These are phyloP conservation scores for Pycnococcus provasolii DNA, from an alignment of 139 green algal species.

Conservation along the genomic window DNA sequence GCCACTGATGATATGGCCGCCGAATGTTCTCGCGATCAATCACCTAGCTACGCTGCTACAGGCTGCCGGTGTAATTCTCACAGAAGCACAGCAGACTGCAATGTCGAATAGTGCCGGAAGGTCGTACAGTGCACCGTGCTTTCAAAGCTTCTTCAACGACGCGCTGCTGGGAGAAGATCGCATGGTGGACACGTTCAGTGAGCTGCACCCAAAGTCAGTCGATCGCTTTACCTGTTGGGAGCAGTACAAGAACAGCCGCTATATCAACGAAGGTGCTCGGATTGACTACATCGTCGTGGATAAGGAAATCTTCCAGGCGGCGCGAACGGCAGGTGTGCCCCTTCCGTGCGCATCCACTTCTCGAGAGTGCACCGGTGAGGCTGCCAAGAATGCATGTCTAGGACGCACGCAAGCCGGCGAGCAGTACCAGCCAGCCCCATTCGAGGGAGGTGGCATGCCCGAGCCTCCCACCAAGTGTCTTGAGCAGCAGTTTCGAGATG, in stretches of 20 bases:
- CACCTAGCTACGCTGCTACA: no score
- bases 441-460: background rate
- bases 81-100: no score
- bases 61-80: no score
- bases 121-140: no score
- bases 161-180: background rate
- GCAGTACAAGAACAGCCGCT: slow-evolving; percentile 17
- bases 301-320: background rate
- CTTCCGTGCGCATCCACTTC: background rate
- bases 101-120: no score
- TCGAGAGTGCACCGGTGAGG: background rate
- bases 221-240: slow-evolving; percentile 17
- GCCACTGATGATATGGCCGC: no score
- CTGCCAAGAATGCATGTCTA: background rate
- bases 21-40: no score
- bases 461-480: slow-evolving; percentile 1
- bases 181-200: slow-evolving; percentile 21
- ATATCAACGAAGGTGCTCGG: slow-evolving; percentile 12
- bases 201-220: background rate
- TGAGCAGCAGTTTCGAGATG: slow-evolving; percentile 5
- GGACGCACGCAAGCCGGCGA: background rate
- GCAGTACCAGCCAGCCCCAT: slow-evolving; percentile 6
- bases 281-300: slow-evolving; percentile 20
- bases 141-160: no score
- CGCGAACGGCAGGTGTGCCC: background rate